Percentiles rank a stretch among this genome's conserved stretches.
phyloP scores from a whole-genome alignment of 179 eudicot species.

The Drosera spatulata region DNA sequence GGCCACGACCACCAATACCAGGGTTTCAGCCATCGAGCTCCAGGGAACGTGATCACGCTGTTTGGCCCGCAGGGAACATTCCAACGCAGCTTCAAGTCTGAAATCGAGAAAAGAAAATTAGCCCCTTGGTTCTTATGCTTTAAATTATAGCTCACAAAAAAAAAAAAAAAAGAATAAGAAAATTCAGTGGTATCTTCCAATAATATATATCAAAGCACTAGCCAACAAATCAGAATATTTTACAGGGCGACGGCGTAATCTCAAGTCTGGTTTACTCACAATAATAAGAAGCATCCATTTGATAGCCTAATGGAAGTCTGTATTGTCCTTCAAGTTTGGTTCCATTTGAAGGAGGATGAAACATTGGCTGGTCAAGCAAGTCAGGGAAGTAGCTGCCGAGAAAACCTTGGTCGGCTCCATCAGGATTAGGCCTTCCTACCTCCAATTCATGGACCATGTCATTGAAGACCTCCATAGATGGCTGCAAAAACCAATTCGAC shows the following conservation, averaged over 20 bases:
- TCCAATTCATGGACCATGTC: constrained; percentile 63
- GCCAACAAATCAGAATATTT: too few species aligned
- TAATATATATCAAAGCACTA: too few species aligned
- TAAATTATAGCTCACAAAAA: too few species aligned
- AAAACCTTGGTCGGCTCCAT: constrained; percentile 94
- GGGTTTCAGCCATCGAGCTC: constrained; percentile 86
- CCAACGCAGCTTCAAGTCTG: constrained; percentile 88
- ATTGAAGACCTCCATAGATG: constrained; percentile 60
- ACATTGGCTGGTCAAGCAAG: constrained; percentile 76
- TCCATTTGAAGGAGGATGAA: constrained; percentile 60
- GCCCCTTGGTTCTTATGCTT: too few species aligned
- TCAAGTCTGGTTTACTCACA: constrained; percentile 35
- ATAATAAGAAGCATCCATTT: constrained; percentile 95
- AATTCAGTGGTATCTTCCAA: too few species aligned
- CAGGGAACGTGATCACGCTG: constrained; percentile 90
- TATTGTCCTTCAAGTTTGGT: constrained; percentile 58
- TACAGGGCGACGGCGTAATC: too few species aligned
- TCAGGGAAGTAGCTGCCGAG: constrained; percentile 73
- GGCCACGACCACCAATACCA: constrained; percentile 99
- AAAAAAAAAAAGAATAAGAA: too few species aligned
- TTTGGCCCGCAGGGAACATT: constrained; percentile 90
- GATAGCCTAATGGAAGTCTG: constrained; percentile 92
- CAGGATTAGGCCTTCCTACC: constrained; percentile 45
- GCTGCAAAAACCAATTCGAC: constrained; percentile 29
- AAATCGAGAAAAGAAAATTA: neutral